Base-by-base conservation (phyloP, 768 basidiomycete species). In the Psilocybe tampanensis region DNA sequence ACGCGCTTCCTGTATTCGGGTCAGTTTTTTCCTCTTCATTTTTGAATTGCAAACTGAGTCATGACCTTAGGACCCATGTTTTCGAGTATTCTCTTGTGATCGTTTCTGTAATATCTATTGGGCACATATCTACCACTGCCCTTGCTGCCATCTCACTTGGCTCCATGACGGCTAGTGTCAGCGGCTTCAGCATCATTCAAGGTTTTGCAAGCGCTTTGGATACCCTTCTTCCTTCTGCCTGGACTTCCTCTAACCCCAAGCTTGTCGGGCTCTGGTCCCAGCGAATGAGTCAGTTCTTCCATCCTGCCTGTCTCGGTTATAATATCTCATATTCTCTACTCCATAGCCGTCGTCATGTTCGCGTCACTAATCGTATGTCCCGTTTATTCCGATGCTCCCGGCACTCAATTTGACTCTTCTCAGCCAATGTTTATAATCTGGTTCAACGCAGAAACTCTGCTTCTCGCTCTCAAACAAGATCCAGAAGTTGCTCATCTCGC, bases 211-310 rank as follows among this genome's bases (percentile, higher is more conserved):
- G 89, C 47, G 87, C 93, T 0, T 84, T 99, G 18, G 97, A 99
- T 70, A 95, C 95, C 0, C 82, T 99, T 64, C 84, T 98, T 8
- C 96, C 97, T 0, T 86, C 92, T 36, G 95, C 96, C 15, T 99
- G 92, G 95, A 95, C 97, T 0, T 94, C 94, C 2, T 68, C 86
- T 1, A 86, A 88, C 26, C 96, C 95, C 0, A 74, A 88, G 15
- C 79, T 93, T 11, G 92, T 98, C 11, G 95, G 95, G 7, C 78
- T 96, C 8, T 96, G 95, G 95, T 73, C 89, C 8, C 94, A 95
- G 70, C 78, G 95, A 60, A 94, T 93, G 90, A 76, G 89, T 90
- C 61, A 44, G 87, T 76, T 52, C 56, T 55, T 44, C n/a, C 36
- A 50, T 52, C 18, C 34, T 32, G 22, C 22, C 32, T 48, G 17